Base-by-base conservation (phyloP, 768 basidiomycete genomes). In the Lentinula detonsa region DNA sequence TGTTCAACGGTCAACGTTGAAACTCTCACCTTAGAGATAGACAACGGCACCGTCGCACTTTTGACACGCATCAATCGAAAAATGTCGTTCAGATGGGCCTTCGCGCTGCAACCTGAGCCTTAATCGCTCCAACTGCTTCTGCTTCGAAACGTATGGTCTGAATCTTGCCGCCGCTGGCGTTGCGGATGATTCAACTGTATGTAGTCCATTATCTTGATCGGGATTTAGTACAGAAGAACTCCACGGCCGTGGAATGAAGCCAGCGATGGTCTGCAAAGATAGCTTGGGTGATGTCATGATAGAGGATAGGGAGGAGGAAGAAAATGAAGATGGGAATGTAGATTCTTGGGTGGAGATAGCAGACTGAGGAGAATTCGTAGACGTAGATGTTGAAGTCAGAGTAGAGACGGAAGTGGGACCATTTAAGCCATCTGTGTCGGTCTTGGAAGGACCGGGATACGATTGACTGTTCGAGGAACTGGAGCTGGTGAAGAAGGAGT, bases 111-210 rank as follows among this genome's bases (percentile, higher is more conserved):
- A 72, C 64, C 85, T 82, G 35, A 71, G 67, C 69, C 77, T 79
- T 66, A 92, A 72, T 72, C 81, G 85, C 69, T 82, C 81, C 65
- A 92, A 70, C 70, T 93, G 91, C 64, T 76, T 80, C 66, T 86
- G 81, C 69, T 81, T 86, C 31, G 85, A 78, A 51, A 89, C 85
- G 68, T 77, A 89, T 61, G 60, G 73, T 72, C 63, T 73, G 66
- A 61, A 69, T 69, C 31, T 59, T 40, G 56, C 31, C 34, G 21
- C 42, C 46, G 59, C 55, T 45, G 61, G 35, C 15, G 56, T 21
- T 55, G 59, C 39, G 18, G 33, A 23, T 8, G 33, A 33, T 31
- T n/a, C 51, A 28, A 23, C 28, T 52, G 28, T 23, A 23, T 51
- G 40, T 53, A 52, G 35, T 35, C 34, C 37, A 51, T 28, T 57